Evolutionary conservation across 495 filamentous ascomycete genomes (phyloP).

Genomic region (Penicillium chermesinum): DNA sequence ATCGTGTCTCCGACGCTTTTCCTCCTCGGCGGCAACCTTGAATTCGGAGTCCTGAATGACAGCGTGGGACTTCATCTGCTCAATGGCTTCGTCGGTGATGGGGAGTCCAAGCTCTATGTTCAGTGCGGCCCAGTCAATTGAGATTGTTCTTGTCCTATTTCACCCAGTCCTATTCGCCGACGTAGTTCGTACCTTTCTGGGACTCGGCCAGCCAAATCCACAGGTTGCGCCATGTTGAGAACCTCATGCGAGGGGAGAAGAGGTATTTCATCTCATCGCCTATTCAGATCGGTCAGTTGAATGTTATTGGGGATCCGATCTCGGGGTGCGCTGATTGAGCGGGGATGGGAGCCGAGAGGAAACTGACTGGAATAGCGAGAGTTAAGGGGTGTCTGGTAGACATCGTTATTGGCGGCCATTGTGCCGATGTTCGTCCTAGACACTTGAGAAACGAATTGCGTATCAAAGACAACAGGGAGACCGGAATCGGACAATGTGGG

Average conservation of each 20-base stretch:
- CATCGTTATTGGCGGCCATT: conserved; percentile 60
- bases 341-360: conserved; percentile 3
- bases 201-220: conserved; percentile 83
- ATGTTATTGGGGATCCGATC: neutral
- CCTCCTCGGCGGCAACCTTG: conserved; percentile 67
- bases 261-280: conserved; percentile 50
- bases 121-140: conserved; percentile 25
- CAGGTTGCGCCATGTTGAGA: conserved; percentile 70
- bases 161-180: neutral
- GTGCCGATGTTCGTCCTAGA: conserved; percentile 19
- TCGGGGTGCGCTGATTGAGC: conserved; percentile 9
- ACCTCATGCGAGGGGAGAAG: conserved; percentile 67
- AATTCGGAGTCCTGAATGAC: conserved; percentile 78
- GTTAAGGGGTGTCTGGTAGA: conserved; percentile 68
- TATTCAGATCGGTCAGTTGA: conserved; percentile 17
- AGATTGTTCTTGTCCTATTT: conserved; percentile 8
- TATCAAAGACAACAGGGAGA: neutral
- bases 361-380: conserved; percentile 65
- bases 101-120: conserved; percentile 44
- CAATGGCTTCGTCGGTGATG: conserved; percentile 66
- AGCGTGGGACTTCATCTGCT: conserved; percentile 68
- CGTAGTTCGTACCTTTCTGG: conserved; percentile 54
- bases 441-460: conserved; percentile 1
- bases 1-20: conserved; percentile 69
- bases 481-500: neutral